phyloP scores from a whole-genome alignment of 495 filamentous ascomycete genomes.

The Opeltia flavorubescens region DNA sequence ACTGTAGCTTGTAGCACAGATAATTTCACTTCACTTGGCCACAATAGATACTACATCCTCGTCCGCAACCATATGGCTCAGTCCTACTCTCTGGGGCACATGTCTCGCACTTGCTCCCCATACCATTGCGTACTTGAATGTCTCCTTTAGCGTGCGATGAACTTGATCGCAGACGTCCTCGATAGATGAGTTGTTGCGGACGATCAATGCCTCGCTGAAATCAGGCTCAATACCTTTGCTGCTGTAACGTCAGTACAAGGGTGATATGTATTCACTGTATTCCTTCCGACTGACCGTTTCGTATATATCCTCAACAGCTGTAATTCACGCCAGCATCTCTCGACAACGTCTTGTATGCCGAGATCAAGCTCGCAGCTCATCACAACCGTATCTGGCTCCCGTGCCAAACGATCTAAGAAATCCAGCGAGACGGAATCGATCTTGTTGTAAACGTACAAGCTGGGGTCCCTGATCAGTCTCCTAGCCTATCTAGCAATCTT shows the following conservation, averaged over 20 bases:
- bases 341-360: conserved; percentile 90
- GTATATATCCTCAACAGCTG: conserved; percentile 88
- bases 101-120: conserved; percentile 96
- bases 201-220: conserved; percentile 88
- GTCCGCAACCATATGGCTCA: conserved; percentile 76
- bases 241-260: conserved; percentile 4
- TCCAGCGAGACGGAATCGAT: conserved; percentile 92
- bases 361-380: conserved; percentile 98
- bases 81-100: conserved; percentile 83
- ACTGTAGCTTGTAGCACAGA: not conserved
- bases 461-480: conserved; percentile 21
- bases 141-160: conserved; percentile 90
- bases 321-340: conserved; percentile 90
- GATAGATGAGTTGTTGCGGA: conserved; percentile 71
- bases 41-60: conserved; percentile 98
- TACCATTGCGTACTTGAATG: conserved; percentile 96
- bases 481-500: not conserved
- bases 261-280: no score
- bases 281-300: conserved; percentile 44
- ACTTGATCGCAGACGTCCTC: conserved; percentile 97
- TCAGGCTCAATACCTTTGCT: conserved; percentile 81
- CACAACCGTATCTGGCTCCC: conserved; percentile 84
- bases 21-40: conserved; percentile 39
- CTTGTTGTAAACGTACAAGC: conserved; percentile 99
- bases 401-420: conserved; percentile 80